Conservation (phyloP, 2,329 filamentous ascomycete genomes). For the Ascochyta clinopodiicola region DNA sequence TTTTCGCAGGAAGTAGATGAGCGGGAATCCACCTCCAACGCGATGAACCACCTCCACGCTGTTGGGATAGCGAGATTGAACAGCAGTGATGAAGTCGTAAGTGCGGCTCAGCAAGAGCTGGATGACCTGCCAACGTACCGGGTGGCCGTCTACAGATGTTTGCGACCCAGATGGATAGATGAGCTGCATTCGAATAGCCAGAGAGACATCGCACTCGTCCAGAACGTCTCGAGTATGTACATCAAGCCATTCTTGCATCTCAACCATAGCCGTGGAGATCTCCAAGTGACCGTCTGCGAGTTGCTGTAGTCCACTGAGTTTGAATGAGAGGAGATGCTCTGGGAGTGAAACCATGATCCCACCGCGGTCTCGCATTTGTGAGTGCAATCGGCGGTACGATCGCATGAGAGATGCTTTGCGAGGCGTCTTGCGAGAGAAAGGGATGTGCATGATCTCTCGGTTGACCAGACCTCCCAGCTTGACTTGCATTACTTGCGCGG, state of each 20-base stretch:
- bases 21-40: conserved; percentile 54
- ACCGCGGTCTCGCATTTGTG: conserved; percentile 48
- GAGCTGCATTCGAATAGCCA: conserved; percentile 51
- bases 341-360: conserved; percentile 68
- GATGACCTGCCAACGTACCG: conserved; percentile 48
- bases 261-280: conserved; percentile 58
- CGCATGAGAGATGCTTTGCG: conserved; percentile 40
- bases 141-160: conserved; percentile 49
- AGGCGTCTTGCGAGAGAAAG: conserved; percentile 62
- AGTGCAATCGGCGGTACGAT: conserved; percentile 50
- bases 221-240: conserved; percentile 64
- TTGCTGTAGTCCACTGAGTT: conserved; percentile 65
- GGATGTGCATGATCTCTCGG: conserved; percentile 62
- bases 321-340: conserved; percentile 70
- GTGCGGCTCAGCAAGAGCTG: conserved; percentile 47
- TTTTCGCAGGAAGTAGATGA: conserved; percentile 62
- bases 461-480: conserved; percentile 63
- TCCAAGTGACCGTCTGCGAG: conserved; percentile 56
- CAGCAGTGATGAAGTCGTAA: conserved; percentile 28
- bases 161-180: conserved; percentile 55
- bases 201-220: conserved; percentile 64
- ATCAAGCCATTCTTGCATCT: conserved; percentile 59
- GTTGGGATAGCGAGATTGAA: conserved; percentile 51
- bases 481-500: conserved; percentile 62
- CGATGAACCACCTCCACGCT: conserved; percentile 59